phyloP scores from a whole-genome alignment of 257 asterid species.

The Mentha longifolia region DNA sequence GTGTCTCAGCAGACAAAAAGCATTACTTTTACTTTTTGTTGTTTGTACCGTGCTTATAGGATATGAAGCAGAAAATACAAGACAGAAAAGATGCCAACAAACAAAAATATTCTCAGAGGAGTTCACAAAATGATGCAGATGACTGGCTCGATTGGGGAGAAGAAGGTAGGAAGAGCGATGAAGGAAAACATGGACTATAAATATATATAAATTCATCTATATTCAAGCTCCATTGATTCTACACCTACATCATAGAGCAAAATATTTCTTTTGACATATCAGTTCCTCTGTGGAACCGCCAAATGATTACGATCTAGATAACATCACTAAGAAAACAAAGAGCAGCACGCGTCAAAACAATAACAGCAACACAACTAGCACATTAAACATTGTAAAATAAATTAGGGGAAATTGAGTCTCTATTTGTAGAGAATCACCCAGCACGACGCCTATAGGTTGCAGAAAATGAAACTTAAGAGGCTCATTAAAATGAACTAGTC shows the following conservation, averaged over 20 bases:
- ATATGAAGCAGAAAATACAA: not conserved
- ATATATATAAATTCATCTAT: too few relatives aligned
- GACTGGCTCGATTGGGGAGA: not conserved
- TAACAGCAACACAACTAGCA: not conserved
- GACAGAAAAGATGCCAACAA: not conserved
- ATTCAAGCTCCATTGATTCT: not conserved
- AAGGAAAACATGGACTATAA: not conserved
- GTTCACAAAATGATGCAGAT: not conserved
- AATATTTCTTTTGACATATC: not conserved
- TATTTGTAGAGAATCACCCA: too few relatives aligned
- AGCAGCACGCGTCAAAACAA: not conserved
- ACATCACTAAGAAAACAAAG: not conserved
- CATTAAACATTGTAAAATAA: too few relatives aligned
- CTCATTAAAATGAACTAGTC: too few relatives aligned
- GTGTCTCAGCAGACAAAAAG: not conserved
- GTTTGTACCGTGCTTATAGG: not conserved
- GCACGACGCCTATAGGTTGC: not conserved
- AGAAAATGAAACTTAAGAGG: too few relatives aligned
- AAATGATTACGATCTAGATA: slow-evolving; percentile 10
- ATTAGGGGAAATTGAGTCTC: too few relatives aligned
- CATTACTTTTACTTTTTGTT: too few relatives aligned
- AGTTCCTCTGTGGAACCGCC: not conserved
- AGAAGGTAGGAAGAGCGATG: not conserved
- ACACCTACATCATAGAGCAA: not conserved
- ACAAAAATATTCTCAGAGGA: not conserved